Percentiles rank a stretch among this genome's conserved stretches.
phyloP scores from a whole-genome alignment of 2,329 filamentous ascomycete genomes.

The Knufia petricola region DNA sequence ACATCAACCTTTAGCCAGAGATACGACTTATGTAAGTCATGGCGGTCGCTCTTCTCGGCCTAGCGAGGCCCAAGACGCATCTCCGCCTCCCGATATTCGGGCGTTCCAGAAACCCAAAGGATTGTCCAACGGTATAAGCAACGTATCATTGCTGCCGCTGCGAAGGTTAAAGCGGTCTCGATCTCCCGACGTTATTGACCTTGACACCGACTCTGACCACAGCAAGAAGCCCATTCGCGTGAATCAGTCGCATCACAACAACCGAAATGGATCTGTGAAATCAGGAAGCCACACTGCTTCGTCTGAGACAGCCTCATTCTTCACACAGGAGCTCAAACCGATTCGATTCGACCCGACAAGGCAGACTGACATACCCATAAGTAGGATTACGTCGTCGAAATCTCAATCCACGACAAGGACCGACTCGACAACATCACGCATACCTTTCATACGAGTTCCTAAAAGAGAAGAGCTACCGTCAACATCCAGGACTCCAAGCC shows the following conservation, averaged over 20 bases:
- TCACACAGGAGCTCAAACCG: no score
- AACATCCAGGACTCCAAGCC: neutral
- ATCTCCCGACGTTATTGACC: constrained; percentile 1
- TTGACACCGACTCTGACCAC: neutral
- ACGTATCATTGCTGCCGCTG: neutral
- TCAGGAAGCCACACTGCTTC: no score
- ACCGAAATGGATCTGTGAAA: no score
- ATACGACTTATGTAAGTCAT: neutral
- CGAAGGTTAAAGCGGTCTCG: neutral
- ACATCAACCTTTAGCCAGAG: neutral
- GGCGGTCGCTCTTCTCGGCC: neutral
- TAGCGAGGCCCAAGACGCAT: neutral
- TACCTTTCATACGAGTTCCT: neutral
- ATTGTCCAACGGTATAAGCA: neutral
- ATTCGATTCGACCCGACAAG: no score
- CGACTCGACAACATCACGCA: neutral
- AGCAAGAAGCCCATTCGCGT: neutral
- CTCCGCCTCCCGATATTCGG: neutral
- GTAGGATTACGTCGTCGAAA: neutral
- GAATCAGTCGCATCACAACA: no score
- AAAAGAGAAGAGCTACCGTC: neutral
- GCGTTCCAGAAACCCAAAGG: neutral
- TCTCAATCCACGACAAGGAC: neutral
- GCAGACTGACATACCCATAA: no score
- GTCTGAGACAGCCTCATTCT: no score